These are phyloP conservation scores for Comarum palustre DNA, from an alignment of 306 rosid species.

Conservation along the genomic window DNA sequence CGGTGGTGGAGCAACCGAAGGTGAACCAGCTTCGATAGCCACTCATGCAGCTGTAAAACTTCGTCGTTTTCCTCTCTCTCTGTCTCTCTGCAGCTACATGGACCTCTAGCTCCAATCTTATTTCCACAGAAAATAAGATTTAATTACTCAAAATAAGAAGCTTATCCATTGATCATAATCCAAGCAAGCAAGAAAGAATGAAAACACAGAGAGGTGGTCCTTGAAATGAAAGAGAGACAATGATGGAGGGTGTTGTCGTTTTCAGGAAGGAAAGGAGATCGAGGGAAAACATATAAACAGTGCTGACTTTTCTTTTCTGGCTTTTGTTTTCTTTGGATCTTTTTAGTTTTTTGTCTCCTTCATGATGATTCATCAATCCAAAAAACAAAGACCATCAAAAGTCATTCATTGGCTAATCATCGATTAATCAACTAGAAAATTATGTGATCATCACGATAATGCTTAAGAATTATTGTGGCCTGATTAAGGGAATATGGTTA, in stretches of 20 bases:
- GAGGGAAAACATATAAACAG: too few relatives aligned
- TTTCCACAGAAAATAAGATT: background rate
- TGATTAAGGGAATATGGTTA: background rate
- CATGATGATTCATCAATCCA: background rate
- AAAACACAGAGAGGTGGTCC: background rate
- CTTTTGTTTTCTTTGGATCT: slow-evolving; percentile 11
- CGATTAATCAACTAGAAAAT: background rate
- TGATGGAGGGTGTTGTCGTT: slow-evolving; percentile 24
- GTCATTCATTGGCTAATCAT: slow-evolving; percentile 32
- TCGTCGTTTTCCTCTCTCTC: slow-evolving; percentile 35
- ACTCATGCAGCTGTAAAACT: slow-evolving; percentile 41
- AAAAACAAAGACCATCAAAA: background rate
- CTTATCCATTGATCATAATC: background rate
- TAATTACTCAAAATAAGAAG: background rate
- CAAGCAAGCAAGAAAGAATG: background rate
- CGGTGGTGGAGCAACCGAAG: slow-evolving; percentile 15
- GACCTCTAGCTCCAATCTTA: slow-evolving; percentile 8
- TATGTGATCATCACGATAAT: background rate
- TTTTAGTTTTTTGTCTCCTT: background rate
- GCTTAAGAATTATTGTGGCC: background rate
- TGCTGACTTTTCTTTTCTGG: slow-evolving; percentile 31
- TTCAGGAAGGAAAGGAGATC: slow-evolving; percentile 6
- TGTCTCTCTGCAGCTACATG: background rate
- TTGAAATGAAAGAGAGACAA: background rate
- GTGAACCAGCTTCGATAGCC: slow-evolving; percentile 46